Evolutionary conservation across 371 early-diverging fungal genomes (phyloP), one percentile per base, ranked within the genome.

Genomic region (Haplosporangium sp.): DNA sequence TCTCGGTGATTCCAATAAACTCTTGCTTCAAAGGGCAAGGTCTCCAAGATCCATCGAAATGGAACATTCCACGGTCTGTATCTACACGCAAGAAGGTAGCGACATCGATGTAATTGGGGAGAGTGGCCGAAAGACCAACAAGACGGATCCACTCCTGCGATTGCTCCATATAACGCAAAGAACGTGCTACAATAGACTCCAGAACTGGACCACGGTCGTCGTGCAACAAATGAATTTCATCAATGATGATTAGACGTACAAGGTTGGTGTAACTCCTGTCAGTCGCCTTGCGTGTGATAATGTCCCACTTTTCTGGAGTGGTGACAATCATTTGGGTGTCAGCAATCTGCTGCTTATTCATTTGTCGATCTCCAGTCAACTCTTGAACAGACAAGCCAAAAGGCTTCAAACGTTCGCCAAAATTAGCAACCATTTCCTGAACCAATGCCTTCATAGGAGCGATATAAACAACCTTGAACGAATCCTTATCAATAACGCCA

Each of bases 261-360:
- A 96, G 85, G 57, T 93, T 87, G 38, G 96, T 96, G 84, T 97
- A 96, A 66, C 94, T 94, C 55, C 97, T 90, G 82, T 95, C 98
- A 6, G 94, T 94, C 8, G 95, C 95, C 84, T 98, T 98, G 76
- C 99, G 94, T 37, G 99, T 99, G 60, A 97, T 93, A 38, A 99
- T 93, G 86, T 99, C 99, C 98, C 99, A 99, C 85, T 99, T 99
- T 85, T 99, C 99, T 9, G 99, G 99, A 0, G 99, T 99, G 4
- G 99, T 99, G 35, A 99, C 94, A 73, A 99, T 97, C 76, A 99
- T 93, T 76, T 98, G 96, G 1, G 98, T 96, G 58, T 96, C 95
- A 15, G 95, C 89, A 58, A 99, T 94, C 83, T 99, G 97, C 77
- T 94, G 93, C 84, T 95, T 94, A 35, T 97, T 96, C 69, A 99